Evolutionary conservation across 352 stramenopile species (phyloP).

Genomic region (Globisporangium acanthophoron): DNA sequence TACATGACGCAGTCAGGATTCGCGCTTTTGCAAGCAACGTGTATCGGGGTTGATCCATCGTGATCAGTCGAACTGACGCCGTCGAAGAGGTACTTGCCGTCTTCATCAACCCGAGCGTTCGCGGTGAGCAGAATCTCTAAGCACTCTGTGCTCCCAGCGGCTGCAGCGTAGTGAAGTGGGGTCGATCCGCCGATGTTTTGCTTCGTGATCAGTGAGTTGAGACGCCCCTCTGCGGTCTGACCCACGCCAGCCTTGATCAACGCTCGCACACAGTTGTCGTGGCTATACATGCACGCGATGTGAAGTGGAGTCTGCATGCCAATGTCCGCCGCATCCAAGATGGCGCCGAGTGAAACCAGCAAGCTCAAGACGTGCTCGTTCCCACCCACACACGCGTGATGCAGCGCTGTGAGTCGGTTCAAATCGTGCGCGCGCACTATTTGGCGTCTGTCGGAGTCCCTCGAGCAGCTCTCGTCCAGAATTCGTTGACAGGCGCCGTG

Average conservation of each 20-base stretch:
- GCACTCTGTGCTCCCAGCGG: conserved; percentile 38
- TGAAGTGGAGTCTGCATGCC: conserved; percentile 52
- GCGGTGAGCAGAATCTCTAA: conserved; percentile 53
- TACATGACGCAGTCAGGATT: conserved; percentile 51
- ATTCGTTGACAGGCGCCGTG: conserved; percentile 35
- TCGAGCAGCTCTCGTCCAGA: conserved; percentile 18
- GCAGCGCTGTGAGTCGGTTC: conserved; percentile 35
- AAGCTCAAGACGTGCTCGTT: conserved; percentile 42
- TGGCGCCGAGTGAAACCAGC: conserved; percentile 34
- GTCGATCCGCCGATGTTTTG: conserved; percentile 42
- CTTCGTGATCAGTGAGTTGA: conserved; percentile 13
- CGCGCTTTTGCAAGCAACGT: conserved; percentile 33
- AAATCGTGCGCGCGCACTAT: conserved; percentile 16
- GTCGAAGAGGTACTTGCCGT: conserved; percentile 42
- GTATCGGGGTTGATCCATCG: conserved; percentile 51
- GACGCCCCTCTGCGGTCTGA: not conserved
- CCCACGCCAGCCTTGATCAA: conserved; percentile 15
- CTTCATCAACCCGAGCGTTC: conserved; percentile 35
- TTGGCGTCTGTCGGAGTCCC: conserved; percentile 14
- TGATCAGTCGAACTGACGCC: conserved; percentile 41
- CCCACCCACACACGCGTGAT: conserved; percentile 42
- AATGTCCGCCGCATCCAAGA: conserved; percentile 27
- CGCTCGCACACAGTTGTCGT: conserved; percentile 17
- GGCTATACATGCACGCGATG: conserved; percentile 39
- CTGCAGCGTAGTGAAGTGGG: conserved; percentile 48